Evolutionary conservation across 2,329 filamentous ascomycete species (phyloP), one percentile per base, ranked within the genome.

Genomic region (Exserohilum rostratum): DNA sequence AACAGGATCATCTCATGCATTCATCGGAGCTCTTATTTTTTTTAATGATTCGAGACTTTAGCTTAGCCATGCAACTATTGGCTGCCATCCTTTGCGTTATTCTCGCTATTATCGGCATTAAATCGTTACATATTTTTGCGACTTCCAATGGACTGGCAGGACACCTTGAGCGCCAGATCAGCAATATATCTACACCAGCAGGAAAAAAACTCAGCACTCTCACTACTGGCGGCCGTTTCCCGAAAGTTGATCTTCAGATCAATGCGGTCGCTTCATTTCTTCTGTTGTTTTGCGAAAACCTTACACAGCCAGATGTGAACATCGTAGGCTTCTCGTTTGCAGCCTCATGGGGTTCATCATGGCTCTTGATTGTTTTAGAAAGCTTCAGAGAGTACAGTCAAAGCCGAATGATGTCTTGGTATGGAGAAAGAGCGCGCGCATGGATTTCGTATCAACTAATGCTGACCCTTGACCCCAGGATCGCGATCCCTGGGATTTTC

Each of bases 251-350:
- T 33, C 42, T 44, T 12, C 42, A 44, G 17, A 12, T 44, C 29
- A 44, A 44, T 44, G 42, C 42, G 11, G 42, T 44, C 12, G 42
- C 42, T 44, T 33, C 42, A 18, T 44, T 44, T 11, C 42, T 31
- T 20, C 27, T 44, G 11, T 15, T 44, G 3, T 44, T 31, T 13
- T 44, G 42, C 18, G 42, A 44, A 33, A 20, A 33, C 18, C 9
- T 33, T 11, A 10, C 27, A 10, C 25, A 44, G 9, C 42, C 42
- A 20, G 42, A 44, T 22, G 42, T 33, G 10, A 33, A 44, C 18
- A 18, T 44, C 15, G 27, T 44, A 44, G 42, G 42, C 17, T 44
- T 44, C 17, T 44, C 27, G 42, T 44, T 44, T 15, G 42, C 29
- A n/a, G 6, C 15, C n/a, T 44, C 42, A 18, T 44, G 42, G 42